phyloP scores from a whole-genome alignment of 495 filamentous ascomycete genomes.

The Neurospora africana region DNA sequence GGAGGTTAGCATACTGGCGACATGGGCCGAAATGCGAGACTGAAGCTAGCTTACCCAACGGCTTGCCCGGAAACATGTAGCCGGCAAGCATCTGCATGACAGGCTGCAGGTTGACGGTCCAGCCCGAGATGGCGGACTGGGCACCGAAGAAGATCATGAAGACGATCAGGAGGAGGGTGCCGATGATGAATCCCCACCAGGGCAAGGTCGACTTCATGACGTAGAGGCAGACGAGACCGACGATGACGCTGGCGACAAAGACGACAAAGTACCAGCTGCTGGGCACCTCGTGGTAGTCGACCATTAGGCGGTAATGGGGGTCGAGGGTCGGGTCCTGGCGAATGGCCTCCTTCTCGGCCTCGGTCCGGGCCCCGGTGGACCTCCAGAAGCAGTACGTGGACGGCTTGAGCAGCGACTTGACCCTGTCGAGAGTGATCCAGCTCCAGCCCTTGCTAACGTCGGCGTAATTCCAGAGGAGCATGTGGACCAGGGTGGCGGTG shows the following conservation, averaged over 20 bases:
- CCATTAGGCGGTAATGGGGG: conserved; percentile 24
- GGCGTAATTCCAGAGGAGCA: conserved; percentile 35
- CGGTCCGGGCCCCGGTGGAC: background rate
- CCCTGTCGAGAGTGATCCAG: conserved; percentile 7
- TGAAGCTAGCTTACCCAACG: conserved; percentile 15
- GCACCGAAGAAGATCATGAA: conserved; percentile 12
- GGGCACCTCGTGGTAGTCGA: conserved; percentile 41
- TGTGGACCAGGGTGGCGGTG: conserved; percentile 31
- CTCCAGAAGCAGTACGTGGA: conserved; percentile 8
- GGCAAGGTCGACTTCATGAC: conserved; percentile 41
- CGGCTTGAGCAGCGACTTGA: conserved; percentile 12
- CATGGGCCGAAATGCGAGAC: no score
- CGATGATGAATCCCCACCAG: conserved; percentile 44
- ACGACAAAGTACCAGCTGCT: conserved; percentile 44
- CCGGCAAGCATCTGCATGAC: conserved; percentile 24
- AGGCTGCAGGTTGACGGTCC: background rate
- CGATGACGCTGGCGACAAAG: conserved; percentile 36
- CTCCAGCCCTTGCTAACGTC: conserved; percentile 26
- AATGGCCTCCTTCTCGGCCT: background rate
- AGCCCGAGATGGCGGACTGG: background rate
- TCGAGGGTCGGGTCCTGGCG: conserved; percentile 3
- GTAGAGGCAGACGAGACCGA: conserved; percentile 34
- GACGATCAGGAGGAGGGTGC: conserved; percentile 26
- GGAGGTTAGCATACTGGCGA: background rate
- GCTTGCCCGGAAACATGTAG: conserved; percentile 21